Base-by-base conservation (phyloP, 2,329 filamentous ascomycete species). In the Pseudogymnoascus sp. region DNA sequence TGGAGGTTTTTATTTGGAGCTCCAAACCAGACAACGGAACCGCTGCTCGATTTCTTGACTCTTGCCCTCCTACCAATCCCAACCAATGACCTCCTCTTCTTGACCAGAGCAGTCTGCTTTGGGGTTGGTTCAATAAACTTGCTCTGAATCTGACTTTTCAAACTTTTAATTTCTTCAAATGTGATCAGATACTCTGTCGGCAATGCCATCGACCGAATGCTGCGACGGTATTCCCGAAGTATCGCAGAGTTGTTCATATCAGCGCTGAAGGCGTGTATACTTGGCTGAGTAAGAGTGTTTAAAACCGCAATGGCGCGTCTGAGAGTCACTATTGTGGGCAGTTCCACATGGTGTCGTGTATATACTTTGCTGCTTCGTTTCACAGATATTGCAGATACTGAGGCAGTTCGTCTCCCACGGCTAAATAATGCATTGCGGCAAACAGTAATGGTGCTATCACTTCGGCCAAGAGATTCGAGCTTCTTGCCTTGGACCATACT, bases 281-380 rank as follows among this genome's bases (percentile, higher is more conserved):
- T n/a, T 17, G 44, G 44, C 15, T 59, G 57, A n/a, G n/a, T 4
- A 24, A 59, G 33, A 39, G 57, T 59, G 7, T 29, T 40, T n/a
- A 59, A 10, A 24, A 39, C 57, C 9, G 57, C 33, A 29, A 36
- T 59, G 7, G 57, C 57, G 13, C 57, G 33, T 9, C 10, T n/a
- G 33, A 59, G 57, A 59, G 57, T 59, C 8, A 59, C 36, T 24
- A 59, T 59, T 24, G 57, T 59, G 11, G 57, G 57, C 4, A 17
- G 6, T n/a, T 59, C 33, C 17, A 26, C 21, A 26, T 58, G 54
- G 21, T 58, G 54, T 9, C 13, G 44, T 31, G 15, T 33, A n/a
- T 33, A 31, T 4, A n/a, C 44, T 31, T 54, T 26, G 29, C 4
- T 31, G 7, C 11, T 54, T 54, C 8, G 26, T 17, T 54, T 54